These are phyloP conservation scores for Coccomyxa sp. DNA, from an alignment of 139 green algal species.

Conservation along the genomic window DNA sequence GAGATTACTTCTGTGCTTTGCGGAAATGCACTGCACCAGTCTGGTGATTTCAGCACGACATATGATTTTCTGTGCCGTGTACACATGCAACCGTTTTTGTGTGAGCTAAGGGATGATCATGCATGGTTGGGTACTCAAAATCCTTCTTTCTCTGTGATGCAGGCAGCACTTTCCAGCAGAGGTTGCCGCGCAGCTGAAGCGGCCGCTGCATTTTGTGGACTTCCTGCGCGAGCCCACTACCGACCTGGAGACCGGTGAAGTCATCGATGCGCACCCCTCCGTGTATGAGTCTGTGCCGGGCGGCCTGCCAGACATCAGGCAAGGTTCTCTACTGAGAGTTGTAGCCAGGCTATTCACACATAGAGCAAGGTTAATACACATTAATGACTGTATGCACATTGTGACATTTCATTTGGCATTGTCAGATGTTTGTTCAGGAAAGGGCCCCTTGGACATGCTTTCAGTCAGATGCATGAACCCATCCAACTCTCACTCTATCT, in stretches of 20 bases:
- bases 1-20: too few relatives aligned
- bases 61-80: background rate
- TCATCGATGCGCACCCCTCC: constrained; percentile 65
- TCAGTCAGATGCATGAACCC: too few relatives aligned
- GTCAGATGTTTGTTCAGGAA: too few relatives aligned
- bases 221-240: constrained; percentile 82
- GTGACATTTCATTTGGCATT: too few relatives aligned
- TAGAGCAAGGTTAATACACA: too few relatives aligned
- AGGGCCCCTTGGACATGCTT: too few relatives aligned
- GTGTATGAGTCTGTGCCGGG: constrained; percentile 80
- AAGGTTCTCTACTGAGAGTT: background rate
- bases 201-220: constrained; percentile 90
- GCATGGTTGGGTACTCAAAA: background rate
- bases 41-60: too few relatives aligned
- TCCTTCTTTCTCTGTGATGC: background rate
- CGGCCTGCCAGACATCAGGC: constrained; percentile 62
- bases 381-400: too few relatives aligned
- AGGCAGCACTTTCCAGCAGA: constrained; percentile 55
- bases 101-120: background rate
- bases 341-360: background rate
- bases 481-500: too few relatives aligned
- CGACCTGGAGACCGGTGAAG: constrained; percentile 82
- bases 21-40: too few relatives aligned
- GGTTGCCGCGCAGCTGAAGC: constrained; percentile 63
- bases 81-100: background rate